Conservation (phyloP, 768 basidiomycete species). For the Russula brevipes region DNA sequence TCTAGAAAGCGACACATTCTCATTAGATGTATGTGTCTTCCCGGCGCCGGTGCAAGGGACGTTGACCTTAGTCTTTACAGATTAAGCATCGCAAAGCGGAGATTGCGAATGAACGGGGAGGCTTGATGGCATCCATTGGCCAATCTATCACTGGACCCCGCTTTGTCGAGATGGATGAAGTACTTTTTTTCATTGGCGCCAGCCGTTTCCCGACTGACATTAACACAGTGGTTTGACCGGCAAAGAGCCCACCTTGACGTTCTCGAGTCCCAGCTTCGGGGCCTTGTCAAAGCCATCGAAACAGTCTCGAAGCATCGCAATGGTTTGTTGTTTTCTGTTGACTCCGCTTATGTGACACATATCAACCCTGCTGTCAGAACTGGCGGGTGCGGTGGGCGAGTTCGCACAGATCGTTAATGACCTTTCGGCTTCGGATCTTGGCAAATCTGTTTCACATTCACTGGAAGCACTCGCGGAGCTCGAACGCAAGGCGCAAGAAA, state of each 20-base stretch:
- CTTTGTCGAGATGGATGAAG: conserved; percentile 87
- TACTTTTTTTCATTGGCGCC: conserved; percentile 29
- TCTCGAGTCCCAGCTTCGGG: conserved; percentile 83
- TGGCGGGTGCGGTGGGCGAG: conserved; percentile 67
- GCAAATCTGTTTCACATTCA: conserved; percentile 63
- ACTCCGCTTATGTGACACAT: neutral
- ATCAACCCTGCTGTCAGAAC: conserved; percentile 41
- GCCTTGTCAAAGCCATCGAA: conserved; percentile 83
- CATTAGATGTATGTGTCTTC: conserved; percentile 66
- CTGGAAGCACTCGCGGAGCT: conserved; percentile 70
- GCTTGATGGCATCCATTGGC: conserved; percentile 79
- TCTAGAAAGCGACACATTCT: conserved; percentile 88
- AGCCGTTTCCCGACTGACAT: neutral
- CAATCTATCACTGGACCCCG: conserved; percentile 72
- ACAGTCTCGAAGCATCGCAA: conserved; percentile 75
- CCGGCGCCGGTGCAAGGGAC: neutral
- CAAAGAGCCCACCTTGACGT: conserved; percentile 82
- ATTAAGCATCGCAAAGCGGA: conserved; percentile 86
- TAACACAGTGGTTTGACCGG: conserved; percentile 85
- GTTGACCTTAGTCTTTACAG: conserved; percentile 36
- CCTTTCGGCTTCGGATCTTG: conserved; percentile 71
- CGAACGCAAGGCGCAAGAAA: conserved; percentile 65
- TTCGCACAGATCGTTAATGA: conserved; percentile 69
- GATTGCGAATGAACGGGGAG: conserved; percentile 69
- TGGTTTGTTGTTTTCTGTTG: conserved; percentile 39